phyloP scores from a whole-genome alignment of 345 rosid genomes.

The Salix suchowensis region DNA sequence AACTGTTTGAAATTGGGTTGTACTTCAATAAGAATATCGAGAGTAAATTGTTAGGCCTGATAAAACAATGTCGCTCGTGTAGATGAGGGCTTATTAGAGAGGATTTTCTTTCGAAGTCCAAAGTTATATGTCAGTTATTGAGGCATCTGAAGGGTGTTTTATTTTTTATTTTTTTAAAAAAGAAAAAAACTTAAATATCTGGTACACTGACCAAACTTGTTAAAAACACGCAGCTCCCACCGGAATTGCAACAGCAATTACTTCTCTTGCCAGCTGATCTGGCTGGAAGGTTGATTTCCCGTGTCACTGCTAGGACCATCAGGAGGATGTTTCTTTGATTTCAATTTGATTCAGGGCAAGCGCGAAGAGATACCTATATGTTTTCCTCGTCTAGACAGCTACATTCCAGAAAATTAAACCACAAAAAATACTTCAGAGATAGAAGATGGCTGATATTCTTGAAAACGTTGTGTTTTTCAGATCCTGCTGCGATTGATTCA shows the following conservation, averaged over 20 bases:
- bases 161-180: too few relatives aligned
- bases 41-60: too few relatives aligned
- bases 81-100: too few relatives aligned
- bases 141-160: too few relatives aligned
- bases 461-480: too few relatives aligned
- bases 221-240: constrained; percentile 53
- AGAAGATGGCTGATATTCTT: background rate
- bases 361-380: background rate
- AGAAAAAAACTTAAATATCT: background rate
- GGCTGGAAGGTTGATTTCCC: constrained; percentile 63
- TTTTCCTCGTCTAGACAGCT: background rate
- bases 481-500: background rate
- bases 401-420: background rate
- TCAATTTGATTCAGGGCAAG: background rate
- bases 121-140: too few relatives aligned
- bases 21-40: background rate
- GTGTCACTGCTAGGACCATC: constrained; percentile 72
- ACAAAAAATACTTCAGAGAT: too few relatives aligned
- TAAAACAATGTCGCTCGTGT: too few relatives aligned
- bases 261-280: constrained; percentile 73
- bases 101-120: too few relatives aligned
- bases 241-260: constrained; percentile 67
- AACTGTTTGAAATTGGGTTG: background rate
- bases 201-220: background rate
- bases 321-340: constrained; percentile 58